Evolutionary conservation across 371 early-diverging fungal species (phyloP), one percentile per base, ranked within the genome.

Genomic region (Funneliformis caledonium): DNA sequence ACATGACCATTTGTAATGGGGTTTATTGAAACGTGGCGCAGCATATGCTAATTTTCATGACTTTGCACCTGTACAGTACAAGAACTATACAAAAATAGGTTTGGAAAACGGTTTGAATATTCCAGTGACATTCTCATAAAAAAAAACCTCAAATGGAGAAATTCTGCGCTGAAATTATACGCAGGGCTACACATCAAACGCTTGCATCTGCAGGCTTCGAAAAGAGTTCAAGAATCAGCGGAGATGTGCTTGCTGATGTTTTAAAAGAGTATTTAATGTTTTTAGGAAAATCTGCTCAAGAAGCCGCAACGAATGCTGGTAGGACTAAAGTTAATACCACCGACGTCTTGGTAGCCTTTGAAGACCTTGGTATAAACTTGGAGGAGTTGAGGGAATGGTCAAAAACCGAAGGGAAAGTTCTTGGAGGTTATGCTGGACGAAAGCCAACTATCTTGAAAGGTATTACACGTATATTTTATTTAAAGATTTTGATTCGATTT

Each of bases 241-340:
- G 70, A 19, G 70, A 69, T 43, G 70, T 69, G 43, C n/a, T 69
- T n/a, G 70, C 70, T 11, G 70, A 69, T 69, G 70, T 69, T 11
- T 69, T 69, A 7, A 69, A 69, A 69, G 70, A 69, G 3, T 69
- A 69, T 43, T 22, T 69, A 10, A 19, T 69, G 22, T 69, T 37
- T 69, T 43, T 69, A 43, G 70, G 70, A 2, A 69, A 69, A 69
- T 69, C 70, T 22, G 43, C 47, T 43, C 70, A 69, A 19, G 70
- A 69, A 69, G n/a, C 43, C 45, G 70, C 70, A 43, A 69, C 45
- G 16, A 69, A 43, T 9, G 22, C 70, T 42, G 45, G 70, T 43
- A 69, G 70, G 11, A 69, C 45, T n/a, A 69, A 69, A 47, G 22
- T 43, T n/a, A 69, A 37, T n/a, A n/a, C 70, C 45, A 22, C 70